A percentile compares a stretch with the other conserved stretches of the same genome.
phyloP scores from a whole-genome alignment of 1,139 yeast species.

The Nematodospora anomalae region DNA sequence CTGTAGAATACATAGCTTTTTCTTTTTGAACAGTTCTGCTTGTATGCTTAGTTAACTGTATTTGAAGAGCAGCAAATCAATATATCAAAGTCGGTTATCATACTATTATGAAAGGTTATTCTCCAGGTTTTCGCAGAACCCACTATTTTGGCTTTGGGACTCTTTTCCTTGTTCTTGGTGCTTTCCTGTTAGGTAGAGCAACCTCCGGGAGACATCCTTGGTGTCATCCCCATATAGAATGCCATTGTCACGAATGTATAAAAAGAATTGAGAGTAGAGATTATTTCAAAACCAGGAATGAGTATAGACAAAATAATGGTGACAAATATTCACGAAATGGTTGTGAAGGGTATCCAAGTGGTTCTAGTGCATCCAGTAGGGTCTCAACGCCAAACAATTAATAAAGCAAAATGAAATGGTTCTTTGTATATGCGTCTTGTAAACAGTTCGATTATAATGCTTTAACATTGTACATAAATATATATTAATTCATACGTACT shows the following conservation, averaged over 20 bases:
- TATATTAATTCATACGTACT: too few species aligned
- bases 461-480: too few species aligned
- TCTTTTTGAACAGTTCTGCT: too few species aligned
- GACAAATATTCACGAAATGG: constrained; percentile 4
- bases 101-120: constrained; percentile 7
- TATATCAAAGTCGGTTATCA: too few species aligned
- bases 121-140: constrained; percentile 6
- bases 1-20: too few species aligned
- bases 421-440: neutral
- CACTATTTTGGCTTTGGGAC: constrained; percentile 11
- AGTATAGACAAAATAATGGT: constrained; percentile 3
- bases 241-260: constrained; percentile 10
- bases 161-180: constrained; percentile 8
- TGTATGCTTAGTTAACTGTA: too few species aligned
- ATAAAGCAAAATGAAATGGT: neutral
- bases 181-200: constrained; percentile 8
- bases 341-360: neutral
- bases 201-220: constrained; percentile 2
- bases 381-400: neutral
- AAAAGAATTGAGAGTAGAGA: constrained; percentile 2
- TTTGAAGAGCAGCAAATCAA: too few species aligned
- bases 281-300: constrained; percentile 1
- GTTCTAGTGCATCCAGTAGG: neutral
- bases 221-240: constrained; percentile 2
- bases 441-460: neutral